phyloP scores from a whole-genome alignment of 352 stramenopile genomes.

The Phytophthora ramorum region DNA sequence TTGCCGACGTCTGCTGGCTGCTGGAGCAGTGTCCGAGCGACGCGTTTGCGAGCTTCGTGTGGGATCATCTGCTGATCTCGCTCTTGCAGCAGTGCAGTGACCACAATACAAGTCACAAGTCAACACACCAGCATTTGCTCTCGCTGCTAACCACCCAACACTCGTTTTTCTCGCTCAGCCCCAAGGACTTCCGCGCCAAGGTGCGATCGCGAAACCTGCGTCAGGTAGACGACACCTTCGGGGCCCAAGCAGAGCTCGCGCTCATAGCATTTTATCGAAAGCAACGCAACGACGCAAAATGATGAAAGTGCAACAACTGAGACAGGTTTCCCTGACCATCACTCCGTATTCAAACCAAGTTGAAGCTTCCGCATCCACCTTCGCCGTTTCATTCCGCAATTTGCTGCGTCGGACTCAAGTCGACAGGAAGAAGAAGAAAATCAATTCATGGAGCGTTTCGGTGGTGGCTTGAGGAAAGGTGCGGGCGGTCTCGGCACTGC shows the following conservation, averaged over 20 bases:
- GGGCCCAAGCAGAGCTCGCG: slow-evolving; percentile 46
- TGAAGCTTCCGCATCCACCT: slow-evolving; percentile 35
- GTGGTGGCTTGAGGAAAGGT: slow-evolving; percentile 7
- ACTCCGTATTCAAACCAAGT: slow-evolving; percentile 36
- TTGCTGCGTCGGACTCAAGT: slow-evolving; percentile 18
- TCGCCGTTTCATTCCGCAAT: slow-evolving; percentile 31
- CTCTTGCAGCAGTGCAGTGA: slow-evolving; percentile 34
- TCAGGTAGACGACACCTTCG: slow-evolving; percentile 38
- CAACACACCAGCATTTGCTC: slow-evolving; percentile 24
- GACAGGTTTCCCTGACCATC: slow-evolving; percentile 48
- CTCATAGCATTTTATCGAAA: slow-evolving; percentile 58
- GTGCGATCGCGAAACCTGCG: slow-evolving; percentile 60
- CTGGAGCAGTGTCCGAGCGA: slow-evolving; percentile 54
- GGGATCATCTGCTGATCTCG: slow-evolving; percentile 51
- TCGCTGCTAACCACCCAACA: slow-evolving; percentile 35
- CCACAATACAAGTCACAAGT: neutral
- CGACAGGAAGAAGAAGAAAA: neutral
- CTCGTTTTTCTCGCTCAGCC: slow-evolving; percentile 41
- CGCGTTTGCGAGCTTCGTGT: slow-evolving; percentile 55
- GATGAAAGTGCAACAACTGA: neutral
- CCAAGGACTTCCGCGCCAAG: slow-evolving; percentile 65
- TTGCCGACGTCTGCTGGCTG: slow-evolving; percentile 38
- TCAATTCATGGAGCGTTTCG: slow-evolving; percentile 23
- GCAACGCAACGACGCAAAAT: slow-evolving; percentile 25
- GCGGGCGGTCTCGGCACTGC: neutral